Base-by-base conservation (phyloP, 257 asterid genomes). In the Plectranthus barbatus region DNA sequence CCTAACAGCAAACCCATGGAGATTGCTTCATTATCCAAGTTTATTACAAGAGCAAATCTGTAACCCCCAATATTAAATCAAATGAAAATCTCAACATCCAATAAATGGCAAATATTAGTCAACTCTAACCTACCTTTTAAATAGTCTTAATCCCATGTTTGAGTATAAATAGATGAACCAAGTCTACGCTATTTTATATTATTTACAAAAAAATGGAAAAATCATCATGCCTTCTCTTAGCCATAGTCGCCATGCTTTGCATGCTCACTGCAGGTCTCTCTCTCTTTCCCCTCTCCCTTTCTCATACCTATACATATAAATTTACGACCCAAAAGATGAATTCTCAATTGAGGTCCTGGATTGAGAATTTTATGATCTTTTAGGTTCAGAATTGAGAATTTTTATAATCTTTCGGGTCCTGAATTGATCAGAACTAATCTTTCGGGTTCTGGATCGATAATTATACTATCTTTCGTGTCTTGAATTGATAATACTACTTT, bases 201-300 rank as follows among this genome's bases (percentile, higher is more conserved):
- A 42, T 9, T 61, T 15, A 47, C 64, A n/a, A n/a, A n/a, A n/a
- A n/a, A n/a, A 68, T 68, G 74, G 57, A 51, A 12, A 73, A 36
- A 8, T 64, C 61, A 26, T 41, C 37, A 24, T 50, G 52, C 26
- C 46, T 21, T 58, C 9, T 9, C 39, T 19, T 65, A 42, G 36
- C 71, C 48, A 34, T 66, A 1, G 34, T 55, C 7, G 19, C 45
- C 11, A 7, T 59, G 21, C 3, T 66, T 31, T 60, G 23, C 68
- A 31, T 66, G 10, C 62, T 44, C 42, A 19, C 52, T 7, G 17
- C 73, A 70, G 80, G 80, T 70, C 14, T 74, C 48, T 31, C 7
- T 33, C 7, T 36, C 39, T 44, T 15, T 3, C 29, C n/a, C n/a
- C n/a, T 14, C 31, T 23, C 13, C 12, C 31, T 15, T 15, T 44